A percentile compares a stretch with the other conserved stretches of the same genome.
These are phyloP conservation scores for Gossypium thurberi DNA, from an alignment of 345 rosid species.

Conservation along the genomic window DNA sequence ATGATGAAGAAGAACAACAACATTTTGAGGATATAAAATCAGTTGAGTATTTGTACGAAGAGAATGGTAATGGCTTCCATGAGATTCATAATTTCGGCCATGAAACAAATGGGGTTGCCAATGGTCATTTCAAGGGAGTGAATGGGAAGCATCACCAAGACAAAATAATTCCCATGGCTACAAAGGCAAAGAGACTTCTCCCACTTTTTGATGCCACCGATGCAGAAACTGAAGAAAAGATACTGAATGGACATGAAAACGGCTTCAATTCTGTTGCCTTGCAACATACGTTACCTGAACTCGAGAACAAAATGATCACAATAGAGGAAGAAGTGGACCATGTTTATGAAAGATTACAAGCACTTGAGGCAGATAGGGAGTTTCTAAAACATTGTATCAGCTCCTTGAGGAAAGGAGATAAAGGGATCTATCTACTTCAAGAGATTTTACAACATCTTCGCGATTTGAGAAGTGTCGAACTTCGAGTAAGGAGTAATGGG, in stretches of 20 bases:
- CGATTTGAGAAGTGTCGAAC: conserved; percentile 58
- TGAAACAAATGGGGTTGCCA: conserved; percentile 40
- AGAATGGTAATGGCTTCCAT: conserved; percentile 40
- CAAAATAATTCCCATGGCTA: conserved; percentile 22
- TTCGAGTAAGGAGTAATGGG: conserved; percentile 35
- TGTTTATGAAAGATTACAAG: conserved; percentile 81
- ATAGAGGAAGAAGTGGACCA: conserved; percentile 80
- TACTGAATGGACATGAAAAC: conserved; percentile 27
- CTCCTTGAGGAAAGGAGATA: conserved; percentile 88
- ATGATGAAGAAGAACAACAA: conserved; percentile 51
- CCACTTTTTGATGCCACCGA: conserved; percentile 73
- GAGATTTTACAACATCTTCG: conserved; percentile 87
- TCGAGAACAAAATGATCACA: conserved; percentile 26
- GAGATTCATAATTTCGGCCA: conserved; percentile 16
- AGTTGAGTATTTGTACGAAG: conserved; percentile 25
- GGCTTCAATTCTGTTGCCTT: conserved; percentile 20
- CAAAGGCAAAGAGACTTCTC: conserved; percentile 81
- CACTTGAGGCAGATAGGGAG: conserved; percentile 88
- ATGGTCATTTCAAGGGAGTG: conserved; percentile 49
- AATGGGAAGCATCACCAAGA: conserved; percentile 44
- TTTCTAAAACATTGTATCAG: conserved; percentile 76
- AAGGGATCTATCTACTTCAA: conserved; percentile 69
- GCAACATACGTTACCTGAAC: conserved; percentile 24
- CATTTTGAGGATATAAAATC: conserved; percentile 42
- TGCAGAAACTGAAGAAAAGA: conserved; percentile 45